These are phyloP conservation scores for Dactylorhiza incarnata DNA, from an alignment of 106 monocot genomes.

Conservation along the genomic window DNA sequence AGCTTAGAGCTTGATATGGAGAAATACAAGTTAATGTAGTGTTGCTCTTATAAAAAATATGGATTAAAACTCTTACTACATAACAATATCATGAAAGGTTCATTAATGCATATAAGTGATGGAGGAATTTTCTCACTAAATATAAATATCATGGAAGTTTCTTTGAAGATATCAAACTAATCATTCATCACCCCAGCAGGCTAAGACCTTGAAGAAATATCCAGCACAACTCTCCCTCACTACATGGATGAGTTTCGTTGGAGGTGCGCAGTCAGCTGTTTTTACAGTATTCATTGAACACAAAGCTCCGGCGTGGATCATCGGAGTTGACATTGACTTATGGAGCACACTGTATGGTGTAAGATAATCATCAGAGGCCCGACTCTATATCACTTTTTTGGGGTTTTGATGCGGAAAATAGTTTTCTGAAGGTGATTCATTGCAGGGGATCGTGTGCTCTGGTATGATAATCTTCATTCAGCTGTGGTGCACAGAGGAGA, in stretches of 20 bases:
- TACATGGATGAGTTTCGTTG: slow-evolving; percentile 73
- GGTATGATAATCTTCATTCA: slow-evolving; percentile 75
- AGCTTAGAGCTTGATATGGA: background rate
- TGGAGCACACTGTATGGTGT: slow-evolving; percentile 75
- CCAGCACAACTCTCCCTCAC: slow-evolving; percentile 86
- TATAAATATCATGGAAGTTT: background rate
- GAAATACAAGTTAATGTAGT: background rate
- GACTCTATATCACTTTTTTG: too few relatives aligned
- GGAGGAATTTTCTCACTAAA: background rate
- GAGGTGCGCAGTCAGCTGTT: slow-evolving; percentile 63
- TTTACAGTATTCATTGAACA: slow-evolving; percentile 56
- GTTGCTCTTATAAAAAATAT: background rate
- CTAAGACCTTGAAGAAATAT: slow-evolving; percentile 61
- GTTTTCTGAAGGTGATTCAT: background rate
- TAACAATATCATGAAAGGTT: background rate
- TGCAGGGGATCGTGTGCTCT: slow-evolving; percentile 18
- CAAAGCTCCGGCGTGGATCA: slow-evolving; percentile 44
- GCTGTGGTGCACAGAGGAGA: slow-evolving; percentile 74
- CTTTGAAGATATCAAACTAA: background rate
- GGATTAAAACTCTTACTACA: background rate
- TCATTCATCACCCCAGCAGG: slow-evolving; percentile 30
- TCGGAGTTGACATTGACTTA: slow-evolving; percentile 53
- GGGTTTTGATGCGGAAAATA: background rate
- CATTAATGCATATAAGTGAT: background rate
- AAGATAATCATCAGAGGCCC: slow-evolving; percentile 14